phyloP scores from a whole-genome alignment of 352 stramenopile genomes.

The Phytopythium litorale region DNA sequence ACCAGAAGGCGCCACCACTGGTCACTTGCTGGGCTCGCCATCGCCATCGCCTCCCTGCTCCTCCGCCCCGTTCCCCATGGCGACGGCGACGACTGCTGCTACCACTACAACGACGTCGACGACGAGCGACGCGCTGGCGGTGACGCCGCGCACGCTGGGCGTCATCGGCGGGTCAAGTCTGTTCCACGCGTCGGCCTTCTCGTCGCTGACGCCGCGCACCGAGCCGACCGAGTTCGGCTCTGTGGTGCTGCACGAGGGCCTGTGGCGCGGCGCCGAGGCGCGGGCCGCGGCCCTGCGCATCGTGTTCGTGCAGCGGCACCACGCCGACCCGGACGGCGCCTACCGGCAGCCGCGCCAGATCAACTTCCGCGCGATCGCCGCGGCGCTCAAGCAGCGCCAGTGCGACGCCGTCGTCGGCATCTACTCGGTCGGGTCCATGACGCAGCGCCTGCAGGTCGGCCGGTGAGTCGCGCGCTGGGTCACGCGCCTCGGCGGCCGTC shows the following conservation, averaged over 20 bases:
- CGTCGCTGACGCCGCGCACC: conserved; percentile 42
- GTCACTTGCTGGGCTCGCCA: too few species aligned
- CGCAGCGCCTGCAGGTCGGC: conserved; percentile 37
- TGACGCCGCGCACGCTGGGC: conserved; percentile 47
- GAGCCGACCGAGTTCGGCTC: conserved; percentile 62
- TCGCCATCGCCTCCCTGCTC: neutral
- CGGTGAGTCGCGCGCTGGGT: conserved; percentile 12
- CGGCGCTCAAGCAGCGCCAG: conserved; percentile 49
- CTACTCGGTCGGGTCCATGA: conserved; percentile 89
- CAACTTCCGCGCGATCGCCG: conserved; percentile 80
- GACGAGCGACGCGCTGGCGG: neutral
- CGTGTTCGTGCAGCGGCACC: conserved; percentile 86
- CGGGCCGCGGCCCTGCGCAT: conserved; percentile 32
- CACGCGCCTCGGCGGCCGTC: too few species aligned
- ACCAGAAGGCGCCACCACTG: too few species aligned
- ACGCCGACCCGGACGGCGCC: conserved; percentile 56
- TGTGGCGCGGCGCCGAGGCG: conserved; percentile 30
- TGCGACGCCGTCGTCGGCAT: conserved; percentile 76
- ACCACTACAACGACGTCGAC: neutral
- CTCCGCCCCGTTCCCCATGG: neutral
- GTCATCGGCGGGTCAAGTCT: conserved; percentile 85
- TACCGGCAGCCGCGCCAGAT: conserved; percentile 86
- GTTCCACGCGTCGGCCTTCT: conserved; percentile 74
- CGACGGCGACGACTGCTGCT: neutral
- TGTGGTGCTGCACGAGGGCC: conserved; percentile 58